These are phyloP conservation scores for Gentiana dahurica DNA, from an alignment of 257 asterid species.

Conservation along the genomic window DNA sequence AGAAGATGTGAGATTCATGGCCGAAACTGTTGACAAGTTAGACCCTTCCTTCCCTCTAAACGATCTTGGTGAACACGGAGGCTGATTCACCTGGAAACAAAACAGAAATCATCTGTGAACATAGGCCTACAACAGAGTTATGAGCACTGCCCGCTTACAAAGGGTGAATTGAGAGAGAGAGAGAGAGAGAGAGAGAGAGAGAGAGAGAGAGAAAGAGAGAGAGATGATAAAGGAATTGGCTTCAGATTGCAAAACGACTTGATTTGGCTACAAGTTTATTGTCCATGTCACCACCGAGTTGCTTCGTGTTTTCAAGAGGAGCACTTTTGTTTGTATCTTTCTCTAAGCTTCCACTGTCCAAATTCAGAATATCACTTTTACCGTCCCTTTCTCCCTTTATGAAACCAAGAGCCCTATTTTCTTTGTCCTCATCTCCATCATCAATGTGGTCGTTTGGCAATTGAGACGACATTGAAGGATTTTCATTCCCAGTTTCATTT, in stretches of 20 bases:
- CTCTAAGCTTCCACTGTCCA: slow-evolving; percentile 20
- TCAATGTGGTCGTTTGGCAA: slow-evolving; percentile 21
- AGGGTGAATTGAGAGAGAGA: no score
- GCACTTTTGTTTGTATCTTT: slow-evolving; percentile 17
- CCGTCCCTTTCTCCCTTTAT: slow-evolving; percentile 20
- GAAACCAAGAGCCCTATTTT: slow-evolving; percentile 32
- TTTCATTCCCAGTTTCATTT: slow-evolving; percentile 27
- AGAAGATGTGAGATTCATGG: slow-evolving; percentile 33
- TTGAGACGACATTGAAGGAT: slow-evolving; percentile 14
- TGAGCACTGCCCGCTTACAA: no score
- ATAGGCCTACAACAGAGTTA: no score
- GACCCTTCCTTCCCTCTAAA: slow-evolving; percentile 36
- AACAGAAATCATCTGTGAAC: slow-evolving; percentile 12
- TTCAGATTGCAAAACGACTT: no score
- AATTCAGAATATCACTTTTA: slow-evolving; percentile 13
- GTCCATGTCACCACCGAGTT: not conserved
- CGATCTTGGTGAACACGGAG: slow-evolving; percentile 55
- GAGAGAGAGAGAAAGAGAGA: no score
- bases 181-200: no score
- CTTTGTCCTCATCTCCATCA: slow-evolving; percentile 36
- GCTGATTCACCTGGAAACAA: slow-evolving; percentile 48
- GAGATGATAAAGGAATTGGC: not conserved
- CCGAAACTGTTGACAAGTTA: slow-evolving; percentile 36
- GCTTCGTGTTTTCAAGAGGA: slow-evolving; percentile 10
- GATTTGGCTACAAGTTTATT: no score